These are phyloP conservation scores for Plasmodium adleri DNA, from an alignment of 169 alveolate genomes.

Conservation along the genomic window DNA sequence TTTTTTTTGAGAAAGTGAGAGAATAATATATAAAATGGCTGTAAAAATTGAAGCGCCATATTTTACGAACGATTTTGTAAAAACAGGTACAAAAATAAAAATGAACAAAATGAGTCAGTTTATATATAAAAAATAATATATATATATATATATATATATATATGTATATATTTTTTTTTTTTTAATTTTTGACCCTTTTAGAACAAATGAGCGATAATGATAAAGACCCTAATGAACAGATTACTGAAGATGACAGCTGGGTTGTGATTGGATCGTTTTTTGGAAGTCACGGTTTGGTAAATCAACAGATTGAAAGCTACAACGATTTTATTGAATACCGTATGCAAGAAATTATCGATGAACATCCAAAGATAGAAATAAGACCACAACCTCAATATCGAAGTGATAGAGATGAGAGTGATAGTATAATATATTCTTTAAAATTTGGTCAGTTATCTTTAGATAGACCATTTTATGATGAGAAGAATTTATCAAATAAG, in stretches of 20 bases:
- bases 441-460: conserved; percentile 95
- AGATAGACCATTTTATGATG: conserved; percentile 93
- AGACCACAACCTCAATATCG: conserved; percentile 92
- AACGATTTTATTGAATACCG: conserved; percentile 95
- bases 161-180: background rate
- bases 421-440: conserved; percentile 90
- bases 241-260: conserved; percentile 76
- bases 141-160: background rate
- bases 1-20: background rate
- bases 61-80: conserved; percentile 15
- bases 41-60: conserved; percentile 47
- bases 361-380: conserved; percentile 94
- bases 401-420: conserved; percentile 88
- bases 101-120: background rate
- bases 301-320: conserved; percentile 97
- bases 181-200: background rate
- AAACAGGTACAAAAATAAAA: conserved; percentile 13
- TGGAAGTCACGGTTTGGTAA: conserved; percentile 95
- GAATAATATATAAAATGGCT: conserved; percentile 34
- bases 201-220: background rate
- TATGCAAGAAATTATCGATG: conserved; percentile 96
- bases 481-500: conserved; percentile 92
- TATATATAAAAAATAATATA: background rate
- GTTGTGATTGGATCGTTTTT: conserved; percentile 83
- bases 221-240: conserved; percentile 8